Evolutionary conservation across 1,284 basidiomycete genomes (phyloP).

Genomic region (Trichosporon sp.): DNA sequence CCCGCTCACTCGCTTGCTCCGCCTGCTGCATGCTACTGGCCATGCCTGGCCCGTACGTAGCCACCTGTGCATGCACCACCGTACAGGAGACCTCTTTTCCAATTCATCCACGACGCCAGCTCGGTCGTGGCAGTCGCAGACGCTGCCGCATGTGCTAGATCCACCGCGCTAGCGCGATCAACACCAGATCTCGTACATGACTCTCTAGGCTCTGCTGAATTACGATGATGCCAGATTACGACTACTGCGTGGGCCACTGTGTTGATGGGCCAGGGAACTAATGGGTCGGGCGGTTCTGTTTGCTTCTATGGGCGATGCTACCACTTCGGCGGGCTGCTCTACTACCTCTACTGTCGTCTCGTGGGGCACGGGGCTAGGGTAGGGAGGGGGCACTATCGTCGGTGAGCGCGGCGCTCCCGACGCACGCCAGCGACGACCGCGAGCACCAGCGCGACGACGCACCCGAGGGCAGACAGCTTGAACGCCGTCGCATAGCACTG

Average conservation of each 20-base stretch:
- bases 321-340: too few species aligned
- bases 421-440: constrained; percentile 38
- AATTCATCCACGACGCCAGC: neutral
- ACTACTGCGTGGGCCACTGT: neutral
- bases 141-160: neutral
- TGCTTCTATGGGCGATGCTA: too few species aligned
- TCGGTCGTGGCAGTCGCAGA: too few species aligned
- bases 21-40: neutral
- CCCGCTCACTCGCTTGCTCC: neutral
- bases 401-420: constrained; percentile 25
- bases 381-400: neutral
- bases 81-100: neutral
- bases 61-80: neutral
- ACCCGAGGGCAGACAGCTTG: constrained; percentile 36
- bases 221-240: neutral
- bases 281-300: neutral
- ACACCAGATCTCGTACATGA: neutral
- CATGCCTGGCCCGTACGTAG: neutral
- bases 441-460: constrained; percentile 36
- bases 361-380: too few species aligned
- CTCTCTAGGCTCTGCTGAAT: neutral
- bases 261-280: too few species aligned
- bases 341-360: too few species aligned
- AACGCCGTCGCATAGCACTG: constrained; percentile 46
- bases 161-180: neutral